Evolutionary conservation across 306 rosid genomes (phyloP).

Genomic region (Prunus salicina): DNA sequence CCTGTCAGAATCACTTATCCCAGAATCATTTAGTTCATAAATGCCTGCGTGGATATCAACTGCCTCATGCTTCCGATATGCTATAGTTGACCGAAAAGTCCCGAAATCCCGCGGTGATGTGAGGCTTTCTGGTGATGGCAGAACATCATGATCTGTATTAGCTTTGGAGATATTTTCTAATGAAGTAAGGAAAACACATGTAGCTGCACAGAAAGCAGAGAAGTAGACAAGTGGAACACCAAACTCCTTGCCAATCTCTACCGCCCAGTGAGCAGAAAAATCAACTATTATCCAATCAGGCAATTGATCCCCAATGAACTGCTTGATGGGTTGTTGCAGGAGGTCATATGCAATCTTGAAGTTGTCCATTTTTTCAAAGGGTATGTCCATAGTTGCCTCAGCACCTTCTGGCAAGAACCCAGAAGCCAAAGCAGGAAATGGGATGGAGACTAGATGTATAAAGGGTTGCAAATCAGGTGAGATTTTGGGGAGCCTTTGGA

Average conservation of each 20-base stretch:
- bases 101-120: background rate
- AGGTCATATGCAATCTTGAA: too few species aligned
- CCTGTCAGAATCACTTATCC: background rate
- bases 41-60: background rate
- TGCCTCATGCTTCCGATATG: background rate
- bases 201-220: background rate
- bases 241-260: background rate
- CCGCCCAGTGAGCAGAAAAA: background rate
- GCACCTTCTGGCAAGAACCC: slow-evolving; percentile 20
- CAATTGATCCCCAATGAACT: slow-evolving; percentile 5
- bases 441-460: background rate
- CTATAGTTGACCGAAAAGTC: background rate
- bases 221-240: slow-evolving; percentile 4
- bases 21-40: background rate
- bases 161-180: background rate
- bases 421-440: background rate
- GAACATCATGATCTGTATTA: background rate
- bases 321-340: background rate
- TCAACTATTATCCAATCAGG: slow-evolving; percentile 25
- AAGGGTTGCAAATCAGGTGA: background rate
- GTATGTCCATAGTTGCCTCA: slow-evolving; percentile 17
- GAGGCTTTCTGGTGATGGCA: background rate
- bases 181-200: background rate
- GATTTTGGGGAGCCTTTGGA: slow-evolving; percentile 17
- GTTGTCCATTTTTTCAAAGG: slow-evolving; percentile 7